Evolutionary conservation across 129 eudicot species (phyloP).

Genomic region (Lactuca sativa): DNA sequence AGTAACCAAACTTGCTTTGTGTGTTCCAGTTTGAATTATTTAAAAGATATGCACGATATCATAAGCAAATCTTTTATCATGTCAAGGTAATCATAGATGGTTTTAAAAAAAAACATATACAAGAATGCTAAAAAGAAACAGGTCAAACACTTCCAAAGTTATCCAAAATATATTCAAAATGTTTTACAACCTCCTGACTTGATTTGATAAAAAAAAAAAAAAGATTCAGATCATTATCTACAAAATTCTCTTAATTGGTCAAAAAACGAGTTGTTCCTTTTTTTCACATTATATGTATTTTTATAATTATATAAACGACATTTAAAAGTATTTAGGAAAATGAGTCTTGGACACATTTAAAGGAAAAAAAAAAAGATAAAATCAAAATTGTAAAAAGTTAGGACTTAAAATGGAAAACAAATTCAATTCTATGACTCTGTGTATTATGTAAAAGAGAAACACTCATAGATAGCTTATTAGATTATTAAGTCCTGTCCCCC

Average conservation of each 20-base stretch:
- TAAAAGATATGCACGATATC: slow-evolving; percentile 87
- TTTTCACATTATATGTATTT: background rate
- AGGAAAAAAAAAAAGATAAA: no score
- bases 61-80: slow-evolving; percentile 64
- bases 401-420: background rate
- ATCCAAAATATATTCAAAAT: background rate
- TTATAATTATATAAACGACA: background rate
- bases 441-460: no score
- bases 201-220: background rate
- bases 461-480: background rate
- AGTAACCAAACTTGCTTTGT: background rate
- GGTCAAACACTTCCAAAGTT: background rate
- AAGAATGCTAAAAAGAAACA: background rate
- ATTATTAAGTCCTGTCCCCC: background rate
- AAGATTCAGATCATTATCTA: background rate
- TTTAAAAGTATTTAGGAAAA: background rate
- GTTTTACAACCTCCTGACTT: background rate
- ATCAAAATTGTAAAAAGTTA: no score
- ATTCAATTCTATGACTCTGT: no score
- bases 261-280: background rate
- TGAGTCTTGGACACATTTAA: background rate
- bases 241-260: background rate
- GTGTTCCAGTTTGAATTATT: background rate
- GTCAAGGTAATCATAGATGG: slow-evolving; percentile 49
- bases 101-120: background rate